Base-by-base conservation (phyloP, 2,329 filamentous ascomycete genomes). In the Xylaria sp. region DNA sequence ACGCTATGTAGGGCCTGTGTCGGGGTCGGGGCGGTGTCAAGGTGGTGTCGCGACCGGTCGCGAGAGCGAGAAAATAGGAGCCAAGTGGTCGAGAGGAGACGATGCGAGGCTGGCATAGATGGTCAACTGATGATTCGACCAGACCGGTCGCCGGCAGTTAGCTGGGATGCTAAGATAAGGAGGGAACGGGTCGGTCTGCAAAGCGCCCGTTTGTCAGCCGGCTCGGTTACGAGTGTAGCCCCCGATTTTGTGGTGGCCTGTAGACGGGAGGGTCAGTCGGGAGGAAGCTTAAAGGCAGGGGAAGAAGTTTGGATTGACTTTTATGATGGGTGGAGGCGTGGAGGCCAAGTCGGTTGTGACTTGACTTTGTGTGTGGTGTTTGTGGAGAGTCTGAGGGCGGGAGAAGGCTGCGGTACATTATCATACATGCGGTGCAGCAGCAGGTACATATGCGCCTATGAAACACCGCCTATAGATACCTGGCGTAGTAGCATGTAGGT, bases 321-420 rank as follows among this genome's bases (percentile, higher is more conserved):
- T 68, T 65, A 42, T 65, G 68, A 65, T 57, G 59, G 51, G 66
- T 69, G 68, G 68, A 71, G 68, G 68, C 68, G 66, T 71, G 68
- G 66, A 68, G 66, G 68, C 68, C 65, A 64, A 61, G 38, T 66
- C 67, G 40, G 51, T 65, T 63, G 68, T 66, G 63, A 56, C 53
- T 56, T 54, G 28, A 33, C 15, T 67, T 67, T 59, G 68, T 68
- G 62, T 60, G 57, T 71, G 63, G 62, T 63, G 59, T 48, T n/a
- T 67, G 64, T 69, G 67, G 64, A 68, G 65, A 62, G 57, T 28
- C 48, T 64, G 54, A 64, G 33, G 53, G 62, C 54, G 54, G 61
- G 60, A 63, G 49, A 57, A 63, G 51, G 61, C 61, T 65, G 42
- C 31, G 49, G 56, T 48, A 65, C 56, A 42, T 26, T 28, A 44